A percentile compares a stretch with the other conserved stretches of the same genome.
These are phyloP conservation scores for Jimgerdemannia lactiflua DNA, from an alignment of 192 early-diverging fungal species.

Conservation along the genomic window DNA sequence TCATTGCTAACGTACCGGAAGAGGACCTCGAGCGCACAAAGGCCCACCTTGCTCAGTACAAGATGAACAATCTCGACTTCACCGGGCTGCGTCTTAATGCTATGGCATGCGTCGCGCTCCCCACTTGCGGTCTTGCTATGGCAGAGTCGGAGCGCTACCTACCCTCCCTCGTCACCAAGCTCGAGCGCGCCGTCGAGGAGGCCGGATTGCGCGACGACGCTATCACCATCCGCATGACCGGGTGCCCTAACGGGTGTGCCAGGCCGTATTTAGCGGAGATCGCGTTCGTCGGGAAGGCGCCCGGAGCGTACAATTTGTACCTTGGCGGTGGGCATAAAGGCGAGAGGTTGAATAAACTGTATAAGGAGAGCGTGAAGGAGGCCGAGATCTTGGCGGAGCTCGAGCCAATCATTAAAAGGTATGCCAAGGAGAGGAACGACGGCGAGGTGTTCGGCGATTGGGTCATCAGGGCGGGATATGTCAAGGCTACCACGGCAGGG, in stretches of 20 bases:
- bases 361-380: conserved; percentile 85
- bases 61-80: conserved; percentile 80
- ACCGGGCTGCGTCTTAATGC: conserved; percentile 81
- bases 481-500: conserved; percentile 76
- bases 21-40: conserved; percentile 68
- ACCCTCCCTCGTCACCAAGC: conserved; percentile 73
- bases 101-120: conserved; percentile 96
- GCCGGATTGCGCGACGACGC: conserved; percentile 83
- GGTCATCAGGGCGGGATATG: conserved; percentile 83
- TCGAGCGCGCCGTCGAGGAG: conserved; percentile 79
- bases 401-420: conserved; percentile 79
- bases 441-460: conserved; percentile 95
- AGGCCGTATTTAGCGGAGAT: conserved; percentile 93
- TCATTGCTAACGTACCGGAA: conserved; percentile 76
- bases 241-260: conserved; percentile 98
- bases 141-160: conserved; percentile 97
- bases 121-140: conserved; percentile 94
- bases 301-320: conserved; percentile 93
- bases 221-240: conserved; percentile 96
- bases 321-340: conserved; percentile 88
- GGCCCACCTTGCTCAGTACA: conserved; percentile 70
- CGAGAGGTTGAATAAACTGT: conserved; percentile 88
- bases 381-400: conserved; percentile 81
- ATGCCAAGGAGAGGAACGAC: conserved; percentile 60
- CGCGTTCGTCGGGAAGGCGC: conserved; percentile 94